Evolutionary conservation across 257 asterid genomes (phyloP).

Genomic region (Solanum lignicaule): DNA sequence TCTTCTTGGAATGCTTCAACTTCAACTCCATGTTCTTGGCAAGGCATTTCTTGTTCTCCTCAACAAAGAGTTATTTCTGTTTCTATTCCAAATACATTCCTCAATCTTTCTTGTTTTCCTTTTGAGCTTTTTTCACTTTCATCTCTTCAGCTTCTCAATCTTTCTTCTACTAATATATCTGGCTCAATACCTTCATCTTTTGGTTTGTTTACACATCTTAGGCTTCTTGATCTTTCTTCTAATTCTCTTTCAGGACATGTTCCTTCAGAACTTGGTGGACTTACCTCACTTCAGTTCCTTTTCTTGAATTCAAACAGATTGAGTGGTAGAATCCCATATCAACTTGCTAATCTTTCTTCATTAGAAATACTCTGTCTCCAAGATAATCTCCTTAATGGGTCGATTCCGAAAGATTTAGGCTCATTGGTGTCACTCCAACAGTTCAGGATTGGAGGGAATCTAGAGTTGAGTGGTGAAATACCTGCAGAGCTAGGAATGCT

Average conservation of each 20-base stretch:
- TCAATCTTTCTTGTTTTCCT: constrained; percentile 67
- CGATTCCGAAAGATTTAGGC: constrained; percentile 60
- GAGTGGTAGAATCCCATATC: constrained; percentile 55
- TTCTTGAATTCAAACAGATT: constrained; percentile 63
- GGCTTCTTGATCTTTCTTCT: constrained; percentile 63
- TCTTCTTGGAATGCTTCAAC: constrained; percentile 72
- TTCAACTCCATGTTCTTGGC: constrained; percentile 87
- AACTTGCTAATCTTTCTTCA: constrained; percentile 42
- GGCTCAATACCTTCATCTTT: constrained; percentile 64
- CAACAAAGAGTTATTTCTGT: constrained; percentile 71
- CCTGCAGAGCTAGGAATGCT: constrained; percentile 62
- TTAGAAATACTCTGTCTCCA: constrained; percentile 71
- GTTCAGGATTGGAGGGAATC: constrained; percentile 82
- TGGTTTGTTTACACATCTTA: constrained; percentile 44
- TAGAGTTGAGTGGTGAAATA: constrained; percentile 57
- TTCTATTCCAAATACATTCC: constrained; percentile 73
- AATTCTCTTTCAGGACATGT: constrained; percentile 52
- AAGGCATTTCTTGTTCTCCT: constrained; percentile 82
- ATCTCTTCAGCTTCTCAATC: constrained; percentile 74
- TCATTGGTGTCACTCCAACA: constrained; percentile 56
- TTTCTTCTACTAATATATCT: constrained; percentile 78
- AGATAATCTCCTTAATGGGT: constrained; percentile 70
- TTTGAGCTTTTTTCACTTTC: constrained; percentile 52
- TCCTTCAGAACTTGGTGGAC: constrained; percentile 54
- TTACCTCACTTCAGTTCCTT: constrained; percentile 53